These are phyloP conservation scores for Aspergillus cavernicola DNA, from an alignment of 495 filamentous ascomycete species.

Conservation along the genomic window DNA sequence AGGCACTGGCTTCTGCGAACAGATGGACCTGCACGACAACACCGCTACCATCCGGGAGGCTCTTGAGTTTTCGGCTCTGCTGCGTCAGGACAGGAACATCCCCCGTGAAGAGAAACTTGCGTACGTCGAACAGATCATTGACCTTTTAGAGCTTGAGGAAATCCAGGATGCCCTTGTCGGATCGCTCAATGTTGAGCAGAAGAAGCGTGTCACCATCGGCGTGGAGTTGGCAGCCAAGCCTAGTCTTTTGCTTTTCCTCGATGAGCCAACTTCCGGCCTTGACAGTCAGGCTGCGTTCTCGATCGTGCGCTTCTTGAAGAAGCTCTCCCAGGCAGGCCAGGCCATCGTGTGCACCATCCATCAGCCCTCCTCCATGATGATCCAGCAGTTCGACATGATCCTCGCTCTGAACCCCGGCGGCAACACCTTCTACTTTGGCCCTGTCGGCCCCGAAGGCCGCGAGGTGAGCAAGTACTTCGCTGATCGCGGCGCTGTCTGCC, in stretches of 20 bases:
- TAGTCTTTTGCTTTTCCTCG: constrained; percentile 72
- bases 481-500: constrained; percentile 56
- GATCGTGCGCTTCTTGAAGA: constrained; percentile 81
- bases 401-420: constrained; percentile 67
- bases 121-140: constrained; percentile 60
- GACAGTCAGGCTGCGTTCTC: constrained; percentile 86
- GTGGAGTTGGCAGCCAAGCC: constrained; percentile 91
- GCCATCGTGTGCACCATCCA: constrained; percentile 82
- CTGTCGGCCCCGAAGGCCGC: constrained; percentile 60
- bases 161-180: constrained; percentile 53
- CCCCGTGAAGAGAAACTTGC: constrained; percentile 53
- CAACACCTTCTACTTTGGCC: constrained; percentile 71
- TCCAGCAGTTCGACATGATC: constrained; percentile 75
- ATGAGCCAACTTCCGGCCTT: constrained; percentile 78
- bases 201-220: constrained; percentile 79
- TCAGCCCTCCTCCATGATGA: constrained; percentile 65
- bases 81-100: constrained; percentile 53
- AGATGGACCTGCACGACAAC: constrained; percentile 77
- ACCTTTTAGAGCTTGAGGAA: constrained; percentile 53
- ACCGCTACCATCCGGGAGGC: constrained; percentile 65
- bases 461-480: constrained; percentile 66
- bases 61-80: constrained; percentile 62
- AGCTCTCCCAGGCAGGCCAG: constrained; percentile 71
- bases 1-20: constrained; percentile 79
- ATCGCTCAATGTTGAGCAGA: constrained; percentile 62